Conservation (phyloP, 352 stramenopile genomes). For the Hyaloperonospora arabidopsidis region DNA sequence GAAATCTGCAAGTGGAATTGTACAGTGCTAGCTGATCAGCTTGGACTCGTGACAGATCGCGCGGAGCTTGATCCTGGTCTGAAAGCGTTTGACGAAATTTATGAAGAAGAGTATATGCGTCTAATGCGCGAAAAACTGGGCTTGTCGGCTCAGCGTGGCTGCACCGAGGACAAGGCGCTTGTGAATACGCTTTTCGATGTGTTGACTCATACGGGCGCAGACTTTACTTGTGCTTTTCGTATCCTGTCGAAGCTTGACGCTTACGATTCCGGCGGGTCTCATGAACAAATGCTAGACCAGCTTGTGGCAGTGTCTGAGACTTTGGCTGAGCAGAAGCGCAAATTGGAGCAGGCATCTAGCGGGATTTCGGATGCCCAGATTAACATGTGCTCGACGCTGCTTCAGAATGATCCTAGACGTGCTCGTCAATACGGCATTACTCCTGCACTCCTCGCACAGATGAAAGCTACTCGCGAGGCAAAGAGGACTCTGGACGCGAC, state of each 20-base stretch:
- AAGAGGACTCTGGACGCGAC: constrained; percentile 34
- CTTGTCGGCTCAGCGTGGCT: constrained; percentile 21
- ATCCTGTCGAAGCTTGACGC: constrained; percentile 38
- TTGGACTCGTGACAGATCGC: constrained; percentile 36
- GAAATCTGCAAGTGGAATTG: constrained; percentile 86
- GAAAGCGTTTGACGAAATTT: constrained; percentile 39
- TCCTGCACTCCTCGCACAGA: constrained; percentile 42
- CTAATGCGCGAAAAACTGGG: constrained; percentile 69
- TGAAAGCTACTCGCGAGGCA: constrained; percentile 42
- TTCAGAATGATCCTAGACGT: constrained; percentile 50
- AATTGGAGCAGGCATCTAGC: constrained; percentile 24
- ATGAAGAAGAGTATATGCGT: constrained; percentile 44
- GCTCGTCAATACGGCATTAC: constrained; percentile 73
- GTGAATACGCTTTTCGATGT: constrained; percentile 50
- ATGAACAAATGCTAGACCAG: constrained; percentile 27
- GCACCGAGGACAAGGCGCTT: constrained; percentile 39
- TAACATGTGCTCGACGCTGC: constrained; percentile 52
- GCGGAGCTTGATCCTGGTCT: constrained; percentile 24
- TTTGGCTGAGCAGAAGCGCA: constrained; percentile 55
- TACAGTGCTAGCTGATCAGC: constrained; percentile 54
- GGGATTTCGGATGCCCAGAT: constrained; percentile 72
- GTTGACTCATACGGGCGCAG: constrained; percentile 51
- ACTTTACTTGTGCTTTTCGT: constrained; percentile 77
- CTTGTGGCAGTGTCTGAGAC: constrained; percentile 64
- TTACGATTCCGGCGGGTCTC: constrained; percentile 23